Percentiles rank a stretch among this genome's conserved stretches.
Evolutionary conservation across 2,329 filamentous ascomycete genomes (phyloP).

Genomic region (Paracorniculantispora psalliotae): DNA sequence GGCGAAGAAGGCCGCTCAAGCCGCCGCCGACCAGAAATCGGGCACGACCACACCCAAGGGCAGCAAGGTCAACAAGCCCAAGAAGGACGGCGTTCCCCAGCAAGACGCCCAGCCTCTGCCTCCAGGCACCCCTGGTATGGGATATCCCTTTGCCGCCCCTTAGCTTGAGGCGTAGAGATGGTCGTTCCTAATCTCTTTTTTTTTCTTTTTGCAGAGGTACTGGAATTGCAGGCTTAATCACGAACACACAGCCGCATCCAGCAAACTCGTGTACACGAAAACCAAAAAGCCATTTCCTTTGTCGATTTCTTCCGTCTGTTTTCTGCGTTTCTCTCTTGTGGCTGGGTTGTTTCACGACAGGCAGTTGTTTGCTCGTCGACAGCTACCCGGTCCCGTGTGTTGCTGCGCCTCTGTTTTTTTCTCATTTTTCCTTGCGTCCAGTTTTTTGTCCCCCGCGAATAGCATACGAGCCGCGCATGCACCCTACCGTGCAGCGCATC

Average conservation of each 20-base stretch:
- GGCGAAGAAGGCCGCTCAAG: constrained; percentile 51
- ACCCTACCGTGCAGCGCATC: neutral
- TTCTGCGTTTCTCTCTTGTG: neutral
- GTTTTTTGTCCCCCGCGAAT: constrained; percentile 6
- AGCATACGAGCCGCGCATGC: constrained; percentile 15
- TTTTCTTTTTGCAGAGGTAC: neutral
- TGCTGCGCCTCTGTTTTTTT: neutral
- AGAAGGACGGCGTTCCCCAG: constrained; percentile 28
- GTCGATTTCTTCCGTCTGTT: neutral
- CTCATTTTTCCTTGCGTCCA: neutral
- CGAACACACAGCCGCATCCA: neutral
- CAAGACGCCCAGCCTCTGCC: constrained; percentile 15
- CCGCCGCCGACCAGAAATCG: constrained; percentile 32
- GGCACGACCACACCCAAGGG: constrained; percentile 32
- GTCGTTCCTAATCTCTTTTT: neutral
- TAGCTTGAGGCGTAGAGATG: neutral
- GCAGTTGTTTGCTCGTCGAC: too few species aligned
- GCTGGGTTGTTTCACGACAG: neutral
- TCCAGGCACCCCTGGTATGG: constrained; percentile 2
- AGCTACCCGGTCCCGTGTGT: neutral
- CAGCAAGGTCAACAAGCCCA: constrained; percentile 32
- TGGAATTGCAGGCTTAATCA: neutral
- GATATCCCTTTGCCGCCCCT: neutral
- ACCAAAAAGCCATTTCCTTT: neutral
- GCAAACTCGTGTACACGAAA: constrained; percentile 4